Evolutionary conservation across 2,329 filamentous ascomycete genomes (phyloP).

Genomic region (Chaetomiaceae sp.): DNA sequence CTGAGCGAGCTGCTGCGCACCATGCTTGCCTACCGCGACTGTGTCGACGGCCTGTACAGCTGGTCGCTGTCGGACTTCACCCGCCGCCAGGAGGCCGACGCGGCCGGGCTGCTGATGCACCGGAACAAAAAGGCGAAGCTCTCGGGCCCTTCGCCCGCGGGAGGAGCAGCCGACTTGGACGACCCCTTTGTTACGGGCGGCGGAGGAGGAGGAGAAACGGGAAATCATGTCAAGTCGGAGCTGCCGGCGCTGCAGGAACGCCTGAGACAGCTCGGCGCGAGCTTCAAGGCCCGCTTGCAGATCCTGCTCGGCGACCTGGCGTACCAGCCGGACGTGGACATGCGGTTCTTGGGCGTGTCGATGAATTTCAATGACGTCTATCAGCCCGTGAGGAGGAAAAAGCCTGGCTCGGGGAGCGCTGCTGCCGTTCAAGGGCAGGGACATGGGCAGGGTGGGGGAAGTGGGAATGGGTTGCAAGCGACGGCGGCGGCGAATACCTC

Average conservation of each 20-base stretch:
- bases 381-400: constrained; percentile 65
- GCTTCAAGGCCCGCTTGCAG: constrained; percentile 75
- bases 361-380: constrained; percentile 99
- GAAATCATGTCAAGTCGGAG: constrained; percentile 61
- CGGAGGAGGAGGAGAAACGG: constrained; percentile 33
- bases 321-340: constrained; percentile 90
- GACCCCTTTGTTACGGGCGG: constrained; percentile 5
- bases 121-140: constrained; percentile 42
- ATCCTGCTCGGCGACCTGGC: constrained; percentile 83
- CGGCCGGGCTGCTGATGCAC: constrained; percentile 59
- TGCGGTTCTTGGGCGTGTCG: constrained; percentile 90
- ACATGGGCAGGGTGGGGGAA: not conserved
- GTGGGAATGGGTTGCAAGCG: not conserved
- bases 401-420: not conserved
- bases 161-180: constrained; percentile 45
- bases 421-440: not conserved
- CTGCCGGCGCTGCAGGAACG: constrained; percentile 73
- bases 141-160: not conserved
- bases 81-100: constrained; percentile 76
- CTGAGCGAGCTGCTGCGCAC: constrained; percentile 87
- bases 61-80: constrained; percentile 95
- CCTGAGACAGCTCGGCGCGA: constrained; percentile 64
- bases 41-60: constrained; percentile 88
- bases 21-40: constrained; percentile 92
- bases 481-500: constrained; percentile 4